phyloP scores from a whole-genome alignment of 768 basidiomycete species.

The Sporobolomyces phaffii region DNA sequence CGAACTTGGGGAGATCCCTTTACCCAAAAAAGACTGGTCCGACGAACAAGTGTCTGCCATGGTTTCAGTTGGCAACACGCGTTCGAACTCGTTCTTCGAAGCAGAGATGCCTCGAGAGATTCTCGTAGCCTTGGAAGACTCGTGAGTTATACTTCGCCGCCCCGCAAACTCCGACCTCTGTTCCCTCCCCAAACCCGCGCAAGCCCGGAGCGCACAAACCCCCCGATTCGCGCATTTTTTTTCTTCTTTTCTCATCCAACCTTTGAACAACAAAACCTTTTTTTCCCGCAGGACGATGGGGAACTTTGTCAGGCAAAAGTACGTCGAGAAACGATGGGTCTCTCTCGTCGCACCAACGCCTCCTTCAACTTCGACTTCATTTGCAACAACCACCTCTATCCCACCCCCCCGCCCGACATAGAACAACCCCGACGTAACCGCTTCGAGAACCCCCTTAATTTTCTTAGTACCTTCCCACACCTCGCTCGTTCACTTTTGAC shows the following conservation, averaged over 20 bases:
- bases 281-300: not conserved
- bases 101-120: not conserved
- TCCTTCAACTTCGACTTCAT: not conserved
- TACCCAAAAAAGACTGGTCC: slow-evolving; percentile 31
- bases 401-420: no score
- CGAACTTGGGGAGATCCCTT: not conserved
- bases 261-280: not conserved
- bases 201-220: no score
- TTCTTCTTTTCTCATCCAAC: not conserved
- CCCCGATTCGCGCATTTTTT: no score
- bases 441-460: no score
- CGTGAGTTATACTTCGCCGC: slow-evolving; percentile 12
- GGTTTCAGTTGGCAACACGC: slow-evolving; percentile 29
- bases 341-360: not conserved
- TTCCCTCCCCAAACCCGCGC: no score
- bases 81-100: slow-evolving; percentile 24
- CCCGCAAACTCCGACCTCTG: no score
- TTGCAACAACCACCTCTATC: no score
- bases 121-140: not conserved
- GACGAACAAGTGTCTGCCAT: slow-evolving; percentile 38
- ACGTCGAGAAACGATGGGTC: slow-evolving; percentile 34
- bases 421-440: no score
- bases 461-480: no score
- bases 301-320: slow-evolving; percentile 34
- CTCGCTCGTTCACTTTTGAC: no score